Evolutionary conservation across 257 asterid genomes (phyloP).

Genomic region (Solanum lignicaule): DNA sequence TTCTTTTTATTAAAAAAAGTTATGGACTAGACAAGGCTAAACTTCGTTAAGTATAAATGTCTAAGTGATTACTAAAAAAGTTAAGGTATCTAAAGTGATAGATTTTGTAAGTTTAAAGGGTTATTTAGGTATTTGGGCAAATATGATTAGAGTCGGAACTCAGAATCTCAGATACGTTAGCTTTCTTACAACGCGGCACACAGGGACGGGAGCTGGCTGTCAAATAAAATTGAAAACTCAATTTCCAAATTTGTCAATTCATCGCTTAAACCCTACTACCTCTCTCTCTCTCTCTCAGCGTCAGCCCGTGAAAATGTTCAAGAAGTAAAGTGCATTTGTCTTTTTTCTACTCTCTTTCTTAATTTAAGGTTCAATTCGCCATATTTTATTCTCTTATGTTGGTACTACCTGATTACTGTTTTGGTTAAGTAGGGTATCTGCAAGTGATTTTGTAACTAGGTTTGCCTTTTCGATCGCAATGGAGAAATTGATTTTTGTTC

Average conservation of each 20-base stretch:
- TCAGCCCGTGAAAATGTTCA: constrained; percentile 42
- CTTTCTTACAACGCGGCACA: background rate
- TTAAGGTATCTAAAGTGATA: background rate
- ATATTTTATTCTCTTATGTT: background rate
- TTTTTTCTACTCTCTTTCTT: background rate
- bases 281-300: background rate
- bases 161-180: background rate
- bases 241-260: background rate
- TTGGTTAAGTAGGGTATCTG: background rate
- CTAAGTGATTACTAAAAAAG: background rate
- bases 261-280: constrained; percentile 17
- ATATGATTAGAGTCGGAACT: background rate
- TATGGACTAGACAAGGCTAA: background rate
- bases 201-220: background rate
- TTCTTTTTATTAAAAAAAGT: background rate
- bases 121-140: background rate
- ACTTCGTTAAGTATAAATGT: background rate
- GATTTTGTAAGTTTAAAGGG: background rate
- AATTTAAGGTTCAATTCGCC: background rate
- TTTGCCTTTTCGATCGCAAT: background rate
- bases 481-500: background rate
- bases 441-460: background rate
- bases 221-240: background rate
- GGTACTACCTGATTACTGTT: background rate
- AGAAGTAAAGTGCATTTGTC: constrained; percentile 37